A percentile compares a stretch with the other conserved stretches of the same genome.
Conservation (phyloP, 2,329 filamentous ascomycete species). For the Helicocarpus griseus region DNA sequence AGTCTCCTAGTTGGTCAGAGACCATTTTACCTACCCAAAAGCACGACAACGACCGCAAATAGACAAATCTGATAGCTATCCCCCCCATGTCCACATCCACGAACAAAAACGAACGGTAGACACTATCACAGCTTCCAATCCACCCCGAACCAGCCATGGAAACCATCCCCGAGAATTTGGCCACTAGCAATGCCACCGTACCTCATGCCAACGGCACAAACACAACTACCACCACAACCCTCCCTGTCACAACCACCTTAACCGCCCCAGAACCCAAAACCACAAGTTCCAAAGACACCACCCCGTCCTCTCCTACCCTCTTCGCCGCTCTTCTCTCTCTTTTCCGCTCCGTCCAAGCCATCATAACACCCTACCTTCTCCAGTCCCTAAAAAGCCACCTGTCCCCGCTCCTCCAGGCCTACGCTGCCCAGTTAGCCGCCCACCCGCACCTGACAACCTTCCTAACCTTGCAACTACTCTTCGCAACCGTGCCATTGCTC, state of each 20-base stretch:
- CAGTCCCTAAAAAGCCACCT: background rate
- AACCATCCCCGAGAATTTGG: background rate
- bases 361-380: background rate
- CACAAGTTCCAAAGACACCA: background rate
- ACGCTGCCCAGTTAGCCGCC: conserved; percentile 48
- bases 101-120: background rate
- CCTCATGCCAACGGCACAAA: background rate
- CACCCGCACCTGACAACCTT: conserved; percentile 63
- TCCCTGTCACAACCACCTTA: background rate
- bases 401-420: conserved; percentile 27
- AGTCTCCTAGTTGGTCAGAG: no score
- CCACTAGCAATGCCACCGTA: background rate
- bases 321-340: background rate
- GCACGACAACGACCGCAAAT: no score
- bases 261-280: background rate
- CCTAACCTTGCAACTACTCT: conserved; percentile 52
- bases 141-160: background rate
- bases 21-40: no score
- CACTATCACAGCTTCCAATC: no score
- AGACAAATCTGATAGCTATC: no score
- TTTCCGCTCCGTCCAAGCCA: background rate
- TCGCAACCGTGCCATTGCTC: conserved; percentile 57
- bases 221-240: background rate
- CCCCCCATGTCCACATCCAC: background rate
- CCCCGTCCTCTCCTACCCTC: background rate